These are phyloP conservation scores for Cercospora citrullina DNA, from an alignment of 2,329 filamentous ascomycete genomes.

Conservation along the genomic window DNA sequence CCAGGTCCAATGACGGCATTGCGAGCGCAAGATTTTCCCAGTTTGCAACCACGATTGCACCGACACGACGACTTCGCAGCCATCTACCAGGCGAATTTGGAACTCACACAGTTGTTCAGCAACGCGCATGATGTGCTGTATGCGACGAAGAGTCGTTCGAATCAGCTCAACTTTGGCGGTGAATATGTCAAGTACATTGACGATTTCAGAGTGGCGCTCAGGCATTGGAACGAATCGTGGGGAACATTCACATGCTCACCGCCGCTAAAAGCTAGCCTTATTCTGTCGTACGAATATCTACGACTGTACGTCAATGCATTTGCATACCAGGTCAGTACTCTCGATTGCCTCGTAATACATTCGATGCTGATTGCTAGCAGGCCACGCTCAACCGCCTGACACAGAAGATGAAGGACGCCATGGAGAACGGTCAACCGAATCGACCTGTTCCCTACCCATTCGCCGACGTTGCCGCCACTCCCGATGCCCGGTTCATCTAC, in stretches of 20 bases:
- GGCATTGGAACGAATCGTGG: constrained; percentile 39
- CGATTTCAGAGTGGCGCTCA: constrained; percentile 37
- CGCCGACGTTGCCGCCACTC: constrained; percentile 55
- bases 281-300: constrained; percentile 65
- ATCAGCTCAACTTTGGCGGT: constrained; percentile 38
- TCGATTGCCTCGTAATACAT: no score
- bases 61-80: constrained; percentile 37
- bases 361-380: constrained; percentile 2
- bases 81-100: constrained; percentile 39
- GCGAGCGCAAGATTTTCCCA: constrained; percentile 37
- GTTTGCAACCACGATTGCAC: constrained; percentile 31
- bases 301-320: constrained; percentile 67
- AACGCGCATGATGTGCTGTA: constrained; percentile 41
- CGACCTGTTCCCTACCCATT: constrained; percentile 31
- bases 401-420: constrained; percentile 31
- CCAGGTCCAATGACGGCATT: constrained; percentile 39
- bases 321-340: constrained; percentile 55
- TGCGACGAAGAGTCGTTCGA: constrained; percentile 37
- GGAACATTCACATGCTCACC: constrained; percentile 45
- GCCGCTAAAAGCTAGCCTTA: constrained; percentile 59
- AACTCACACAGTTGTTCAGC: constrained; percentile 39
- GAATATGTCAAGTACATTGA: constrained; percentile 42
- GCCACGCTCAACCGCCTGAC: constrained; percentile 37
- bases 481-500: constrained; percentile 66
- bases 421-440: constrained; percentile 29